Evolutionary conservation across 169 alveolate species (phyloP).

Genomic region (Nephromyces sp.): DNA sequence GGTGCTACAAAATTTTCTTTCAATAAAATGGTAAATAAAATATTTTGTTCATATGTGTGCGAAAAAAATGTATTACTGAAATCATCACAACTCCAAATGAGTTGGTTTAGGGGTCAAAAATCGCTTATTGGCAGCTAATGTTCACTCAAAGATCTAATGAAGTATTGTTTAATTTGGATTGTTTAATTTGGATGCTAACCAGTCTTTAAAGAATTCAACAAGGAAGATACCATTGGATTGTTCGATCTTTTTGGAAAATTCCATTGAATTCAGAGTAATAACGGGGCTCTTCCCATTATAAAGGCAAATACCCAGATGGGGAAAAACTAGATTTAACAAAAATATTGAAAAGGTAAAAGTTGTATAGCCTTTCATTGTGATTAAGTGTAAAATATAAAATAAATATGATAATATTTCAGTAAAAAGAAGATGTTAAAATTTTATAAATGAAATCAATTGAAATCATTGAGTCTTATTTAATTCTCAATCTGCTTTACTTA

Average conservation of each 20-base stretch:
- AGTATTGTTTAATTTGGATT: neutral
- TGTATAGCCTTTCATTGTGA: no score
- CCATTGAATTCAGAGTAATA: slow-evolving; percentile 45
- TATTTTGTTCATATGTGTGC: neutral
- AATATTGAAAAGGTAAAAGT: neutral
- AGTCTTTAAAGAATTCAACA: slow-evolving; percentile 81
- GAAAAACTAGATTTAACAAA: neutral
- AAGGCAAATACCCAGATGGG: slow-evolving; percentile 24
- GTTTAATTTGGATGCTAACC: slow-evolving; percentile 42
- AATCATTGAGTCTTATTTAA: no score
- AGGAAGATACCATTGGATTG: slow-evolving; percentile 37
- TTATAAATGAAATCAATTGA: no score
- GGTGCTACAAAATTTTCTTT: neutral
- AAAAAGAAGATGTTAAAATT: no score
- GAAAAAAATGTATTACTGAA: neutral
- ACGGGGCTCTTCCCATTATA: slow-evolving; percentile 45
- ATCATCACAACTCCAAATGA: neutral
- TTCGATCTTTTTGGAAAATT: slow-evolving; percentile 50
- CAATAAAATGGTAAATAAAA: neutral
- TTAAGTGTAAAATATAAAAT: no score
- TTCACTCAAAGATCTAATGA: neutral
- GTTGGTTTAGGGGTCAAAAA: neutral
- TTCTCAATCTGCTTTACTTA: no score
- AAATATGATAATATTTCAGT: no score
- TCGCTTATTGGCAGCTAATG: neutral